Evolutionary conservation across 345 rosid species (phyloP), one percentile per base, ranked within the genome.

Genomic region (Populus tremula): DNA sequence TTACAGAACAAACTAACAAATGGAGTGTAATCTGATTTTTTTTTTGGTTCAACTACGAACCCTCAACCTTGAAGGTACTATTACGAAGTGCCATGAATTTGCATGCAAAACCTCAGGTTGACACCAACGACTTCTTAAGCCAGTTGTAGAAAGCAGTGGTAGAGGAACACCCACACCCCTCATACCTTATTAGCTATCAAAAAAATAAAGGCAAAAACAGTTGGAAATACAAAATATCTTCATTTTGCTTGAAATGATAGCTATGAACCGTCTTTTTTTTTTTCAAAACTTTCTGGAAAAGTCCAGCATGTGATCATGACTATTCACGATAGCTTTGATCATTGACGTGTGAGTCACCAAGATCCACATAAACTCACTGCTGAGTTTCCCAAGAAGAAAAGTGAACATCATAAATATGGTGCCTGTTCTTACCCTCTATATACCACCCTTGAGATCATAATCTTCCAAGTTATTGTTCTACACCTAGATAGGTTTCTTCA

Each of bases 331-430:
- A 53, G 39, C 64, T 7, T 23, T 77, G 85, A 85, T 73, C 69
- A 76, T 72, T 65, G 84, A 87, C 88, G 59, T 63, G 82, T 82
- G 82, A 85, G n/a, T 66, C 85, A 66, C 78, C 83, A 49, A 50
- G 41, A 79, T 81, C 89, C 90, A 82, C 86, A 85, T 27, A 86
- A 23, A 75, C 18, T 59, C 73, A 56, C 63, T 49, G 9, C 6
- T 59, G 18, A 45, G 77, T 68, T 63, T 41, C 82, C 23, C 54
- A 56, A 54, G 35, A 72, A 53, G 17, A 35, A 5, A n/a, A 31
- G 43, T 39, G 49, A 54, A 62, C 47, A 66, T 47, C 82, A 86
- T 87, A 83, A 80, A 85, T 79, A 79, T 18, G 76, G 21, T 35
- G 14, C 47, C 8, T 74, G 23, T 29, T 25, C 76, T 70, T 20